Percentiles rank a stretch among this genome's conserved stretches.
Conservation (phyloP, 2,329 filamentous ascomycete genomes). For the Elsinoe necatrix region DNA sequence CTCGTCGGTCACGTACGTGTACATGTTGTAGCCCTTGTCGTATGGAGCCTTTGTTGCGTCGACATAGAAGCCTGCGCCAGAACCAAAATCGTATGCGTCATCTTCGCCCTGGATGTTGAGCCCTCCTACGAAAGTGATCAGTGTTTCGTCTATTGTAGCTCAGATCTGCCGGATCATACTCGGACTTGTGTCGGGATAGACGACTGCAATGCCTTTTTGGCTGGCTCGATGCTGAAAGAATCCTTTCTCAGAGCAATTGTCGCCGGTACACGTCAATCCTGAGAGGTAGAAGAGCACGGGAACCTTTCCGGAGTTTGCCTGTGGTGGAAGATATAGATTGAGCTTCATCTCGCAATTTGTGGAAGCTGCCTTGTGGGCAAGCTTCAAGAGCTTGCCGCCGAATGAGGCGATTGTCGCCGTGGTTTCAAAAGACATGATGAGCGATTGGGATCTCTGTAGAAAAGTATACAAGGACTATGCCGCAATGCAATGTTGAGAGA, state of each 20-base stretch:
- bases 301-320: conserved; percentile 54
- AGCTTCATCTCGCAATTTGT: conserved; percentile 86
- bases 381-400: conserved; percentile 89
- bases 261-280: conserved; percentile 87
- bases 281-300: conserved; percentile 90
- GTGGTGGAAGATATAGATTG: conserved; percentile 81
- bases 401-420: conserved; percentile 85
- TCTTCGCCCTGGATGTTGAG: conserved; percentile 74
- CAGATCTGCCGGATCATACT: conserved; percentile 41
- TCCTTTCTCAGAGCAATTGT: conserved; percentile 67
- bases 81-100: conserved; percentile 84
- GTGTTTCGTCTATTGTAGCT: conserved; percentile 7
- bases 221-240: conserved; percentile 84
- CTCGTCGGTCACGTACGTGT: conserved; percentile 82
- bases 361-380: conserved; percentile 63
- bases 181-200: conserved; percentile 93
- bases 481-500: not conserved
- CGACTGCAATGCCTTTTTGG: conserved; percentile 74
- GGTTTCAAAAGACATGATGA: conserved; percentile 73
- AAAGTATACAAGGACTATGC: not conserved
- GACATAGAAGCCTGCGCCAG: conserved; percentile 88
- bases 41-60: conserved; percentile 73
- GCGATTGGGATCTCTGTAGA: not conserved
- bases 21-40: conserved; percentile 79
- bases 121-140: conserved; percentile 47